Evolutionary conservation across 176 grass and related monocot genomes (phyloP).

Genomic region (Oryza rufipogon): DNA sequence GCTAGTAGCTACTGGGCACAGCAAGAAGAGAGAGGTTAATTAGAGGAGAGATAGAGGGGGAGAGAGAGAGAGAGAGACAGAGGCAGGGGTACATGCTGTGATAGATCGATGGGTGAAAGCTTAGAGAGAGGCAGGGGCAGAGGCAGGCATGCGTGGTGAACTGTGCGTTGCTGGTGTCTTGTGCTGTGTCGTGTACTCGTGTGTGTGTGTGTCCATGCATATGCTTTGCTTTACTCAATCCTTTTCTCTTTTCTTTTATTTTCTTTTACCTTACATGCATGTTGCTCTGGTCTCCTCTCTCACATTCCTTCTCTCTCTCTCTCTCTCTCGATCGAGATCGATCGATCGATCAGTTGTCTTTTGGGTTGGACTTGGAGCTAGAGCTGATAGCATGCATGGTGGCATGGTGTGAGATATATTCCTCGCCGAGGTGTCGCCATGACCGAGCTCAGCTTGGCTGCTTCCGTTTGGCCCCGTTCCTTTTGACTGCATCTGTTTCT

Average conservation of each 20-base stretch:
- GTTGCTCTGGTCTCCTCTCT: not conserved
- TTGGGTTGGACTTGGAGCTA: not conserved
- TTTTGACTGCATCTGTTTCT: not conserved
- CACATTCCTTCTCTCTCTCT: not conserved
- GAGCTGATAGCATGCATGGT: not conserved
- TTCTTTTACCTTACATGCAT: not conserved
- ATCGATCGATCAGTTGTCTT: not conserved
- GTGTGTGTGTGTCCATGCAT: not conserved
- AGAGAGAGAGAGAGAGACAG: not conserved
- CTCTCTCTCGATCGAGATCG: not conserved
- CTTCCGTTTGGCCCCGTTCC: constrained; percentile 25
- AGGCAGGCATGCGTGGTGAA: constrained; percentile 18
- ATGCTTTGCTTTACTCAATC: not conserved
- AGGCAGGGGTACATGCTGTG: not conserved
- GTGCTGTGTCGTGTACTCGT: constrained; percentile 7
- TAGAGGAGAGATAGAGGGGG: not conserved
- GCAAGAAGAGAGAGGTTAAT: not conserved
- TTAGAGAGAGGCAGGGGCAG: no score
- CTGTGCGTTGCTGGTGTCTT: not conserved
- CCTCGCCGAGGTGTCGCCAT: not conserved
- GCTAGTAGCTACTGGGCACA: not conserved
- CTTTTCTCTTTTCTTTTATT: not conserved
- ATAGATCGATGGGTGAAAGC: constrained; percentile 6
- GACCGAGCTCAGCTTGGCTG: constrained; percentile 5
- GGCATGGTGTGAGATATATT: not conserved